Evolutionary conservation across 2,329 filamentous ascomycete species (phyloP), one percentile per base, ranked within the genome.

Genomic region (Pestalotiopsis sp.): DNA sequence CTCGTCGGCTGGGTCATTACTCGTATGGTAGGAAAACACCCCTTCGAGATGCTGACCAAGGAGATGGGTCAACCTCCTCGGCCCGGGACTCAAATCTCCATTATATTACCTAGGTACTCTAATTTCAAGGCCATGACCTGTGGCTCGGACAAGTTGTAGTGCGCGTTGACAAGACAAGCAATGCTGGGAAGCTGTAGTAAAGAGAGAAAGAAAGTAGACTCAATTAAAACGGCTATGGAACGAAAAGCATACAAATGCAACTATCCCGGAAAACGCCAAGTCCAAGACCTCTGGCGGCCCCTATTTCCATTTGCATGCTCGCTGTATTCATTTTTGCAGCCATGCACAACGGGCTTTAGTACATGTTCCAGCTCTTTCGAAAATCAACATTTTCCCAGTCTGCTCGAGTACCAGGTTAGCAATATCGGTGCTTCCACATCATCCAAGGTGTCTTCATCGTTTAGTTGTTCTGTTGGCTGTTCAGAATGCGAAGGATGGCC

Each of bases 401-500:
- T 52, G 45, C 45, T 52, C 17, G 11, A 3, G 45, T 52, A 20
- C 20, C 14, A 20, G 17, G 45, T 52, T 52, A 52, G 45, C 45
- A 23, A n/a, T 52, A 23, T 52, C 31, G 9, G 31, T 2, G 7
- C 31, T n/a, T 52, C 45, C 45, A 17, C 45, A 23, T 25, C 57
- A 27, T 36, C 5, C 11, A 17, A 14, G 5, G 12, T 31, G 17
- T 59, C 7, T 27, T 59, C 23, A 23, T 27, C 17, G 27, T 25
- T 27, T 27, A 59, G 87, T 98, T 97, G 82, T 97, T 95, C 79
- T 90, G 92, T 86, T 97, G 93, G 84, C 92, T 97, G 86, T 99
- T 99, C 77, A 99, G 86, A 75, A 99, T 98, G 77, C 96, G 89
- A 77, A 99, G 86, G 77, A 99, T 99, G 66, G 94, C 92, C 73